phyloP scores from a whole-genome alignment of 1,284 basidiomycete species.

The Thecaphora thlaspeos region DNA sequence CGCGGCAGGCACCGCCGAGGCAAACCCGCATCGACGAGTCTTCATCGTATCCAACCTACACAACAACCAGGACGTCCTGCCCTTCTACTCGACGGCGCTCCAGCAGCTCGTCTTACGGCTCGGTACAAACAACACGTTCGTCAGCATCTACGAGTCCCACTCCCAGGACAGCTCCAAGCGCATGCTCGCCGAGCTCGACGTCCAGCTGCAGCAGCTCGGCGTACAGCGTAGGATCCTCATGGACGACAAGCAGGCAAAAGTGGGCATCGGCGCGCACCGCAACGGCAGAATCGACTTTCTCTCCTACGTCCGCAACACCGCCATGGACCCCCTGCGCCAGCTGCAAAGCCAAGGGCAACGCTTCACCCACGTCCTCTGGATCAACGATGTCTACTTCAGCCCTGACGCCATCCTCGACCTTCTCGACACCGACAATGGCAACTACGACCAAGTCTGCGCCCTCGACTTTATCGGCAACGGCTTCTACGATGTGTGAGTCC shows the following conservation, averaged over 20 bases:
- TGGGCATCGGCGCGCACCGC: conserved; percentile 12
- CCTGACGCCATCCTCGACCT: conserved; percentile 58
- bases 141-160: conserved; percentile 66
- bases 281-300: conserved; percentile 33
- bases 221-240: not conserved
- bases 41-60: conserved; percentile 46
- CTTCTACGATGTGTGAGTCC: conserved; percentile 64
- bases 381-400: conserved; percentile 41
- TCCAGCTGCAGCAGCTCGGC: conserved; percentile 1
- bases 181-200: conserved; percentile 59
- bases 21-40: not conserved
- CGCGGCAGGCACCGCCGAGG: no score
- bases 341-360: conserved; percentile 3
- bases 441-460: conserved; percentile 65
- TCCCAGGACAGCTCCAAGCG: conserved; percentile 61
- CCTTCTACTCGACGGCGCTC: conserved; percentile 28
- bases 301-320: conserved; percentile 38
- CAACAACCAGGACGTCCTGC: conserved; percentile 44
- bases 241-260: conserved; percentile 1
- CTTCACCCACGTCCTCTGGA: conserved; percentile 41
- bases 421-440: conserved; percentile 61
- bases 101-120: conserved; percentile 48
- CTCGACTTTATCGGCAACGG: conserved; percentile 63
- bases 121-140: conserved; percentile 63
- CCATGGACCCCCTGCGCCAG: conserved; percentile 36